phyloP scores from a whole-genome alignment of 139 green algal genomes.

The Pycnococcus provasolii region DNA sequence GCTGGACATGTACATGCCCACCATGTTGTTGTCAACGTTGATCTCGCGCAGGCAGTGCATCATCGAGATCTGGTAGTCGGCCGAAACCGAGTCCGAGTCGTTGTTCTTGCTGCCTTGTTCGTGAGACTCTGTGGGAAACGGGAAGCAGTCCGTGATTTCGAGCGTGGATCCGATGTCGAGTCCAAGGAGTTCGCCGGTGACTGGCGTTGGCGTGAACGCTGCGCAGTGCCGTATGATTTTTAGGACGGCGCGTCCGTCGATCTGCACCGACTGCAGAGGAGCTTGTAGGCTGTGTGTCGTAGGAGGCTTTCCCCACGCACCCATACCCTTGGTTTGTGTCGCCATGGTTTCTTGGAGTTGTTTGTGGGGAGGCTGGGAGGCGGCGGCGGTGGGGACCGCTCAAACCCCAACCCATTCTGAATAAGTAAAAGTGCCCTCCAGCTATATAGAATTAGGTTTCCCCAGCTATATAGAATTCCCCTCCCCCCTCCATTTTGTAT shows the following conservation, averaged over 20 bases:
- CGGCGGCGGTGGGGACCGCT: no score
- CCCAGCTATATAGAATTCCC: no score
- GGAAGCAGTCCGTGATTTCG: slow-evolving; percentile 96
- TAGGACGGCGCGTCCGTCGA: slow-evolving; percentile 41
- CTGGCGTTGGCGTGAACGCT: slow-evolving; percentile 54
- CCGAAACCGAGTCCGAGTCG: not conserved
- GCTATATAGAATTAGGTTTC: no score
- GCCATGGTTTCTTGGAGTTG: no score
- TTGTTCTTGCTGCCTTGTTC: not conserved
- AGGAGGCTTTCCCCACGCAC: no score
- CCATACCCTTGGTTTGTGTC: no score
- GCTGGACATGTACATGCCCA: slow-evolving; percentile 91
- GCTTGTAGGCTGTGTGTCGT: not conserved
- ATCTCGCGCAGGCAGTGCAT: slow-evolving; percentile 94
- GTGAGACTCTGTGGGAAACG: slow-evolving; percentile 55
- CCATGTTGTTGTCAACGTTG: slow-evolving; percentile 99
- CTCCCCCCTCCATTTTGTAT: no score
- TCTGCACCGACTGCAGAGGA: slow-evolving; percentile 27
- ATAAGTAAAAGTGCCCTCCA: no score
- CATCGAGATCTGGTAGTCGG: slow-evolving; percentile 95
- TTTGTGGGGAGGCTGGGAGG: no score
- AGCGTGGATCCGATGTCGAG: slow-evolving; percentile 88
- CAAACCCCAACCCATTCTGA: no score
- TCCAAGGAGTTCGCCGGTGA: slow-evolving; percentile 92
- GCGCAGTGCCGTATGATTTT: slow-evolving; percentile 95